These are phyloP conservation scores for Rubus idaeus DNA, from an alignment of 306 rosid species.

Conservation along the genomic window DNA sequence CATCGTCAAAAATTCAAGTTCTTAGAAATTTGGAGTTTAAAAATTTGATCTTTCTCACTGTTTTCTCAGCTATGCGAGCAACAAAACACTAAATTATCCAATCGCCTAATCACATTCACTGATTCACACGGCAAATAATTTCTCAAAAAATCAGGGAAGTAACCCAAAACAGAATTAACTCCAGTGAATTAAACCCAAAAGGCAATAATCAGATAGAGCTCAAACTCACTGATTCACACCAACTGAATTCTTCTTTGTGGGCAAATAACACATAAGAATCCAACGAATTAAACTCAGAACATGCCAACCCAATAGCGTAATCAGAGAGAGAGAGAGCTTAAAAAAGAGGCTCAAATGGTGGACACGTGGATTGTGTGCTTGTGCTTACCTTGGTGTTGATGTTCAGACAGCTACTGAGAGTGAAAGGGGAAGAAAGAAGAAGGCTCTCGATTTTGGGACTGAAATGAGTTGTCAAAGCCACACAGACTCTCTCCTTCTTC, in stretches of 20 bases:
- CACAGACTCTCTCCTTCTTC: neutral
- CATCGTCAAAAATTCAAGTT: neutral
- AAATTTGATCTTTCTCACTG: neutral
- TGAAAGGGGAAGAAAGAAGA: neutral
- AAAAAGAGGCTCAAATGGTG: conserved; percentile 7
- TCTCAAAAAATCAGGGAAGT: neutral
- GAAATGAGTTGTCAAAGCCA: neutral
- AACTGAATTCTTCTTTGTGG: neutral
- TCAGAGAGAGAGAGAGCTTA: neutral
- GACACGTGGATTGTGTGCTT: conserved; percentile 1
- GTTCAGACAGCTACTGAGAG: conserved; percentile 1
- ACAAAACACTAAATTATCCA: conserved; percentile 10
- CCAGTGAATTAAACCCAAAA: too few relatives aligned
- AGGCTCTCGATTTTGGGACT: conserved; percentile 11
- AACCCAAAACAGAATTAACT: neutral
- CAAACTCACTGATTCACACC: neutral
- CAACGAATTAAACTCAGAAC: neutral
- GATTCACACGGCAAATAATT: too few relatives aligned
- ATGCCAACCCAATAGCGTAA: neutral
- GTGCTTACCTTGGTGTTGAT: conserved; percentile 10
- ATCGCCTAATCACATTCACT: too few relatives aligned
- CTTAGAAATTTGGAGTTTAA: neutral
- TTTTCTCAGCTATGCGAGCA: conserved; percentile 11
- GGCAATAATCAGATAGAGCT: too few relatives aligned
- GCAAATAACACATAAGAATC: neutral